Conservation (phyloP, 106 monocot species). For the Ottelia alismoides region DNA sequence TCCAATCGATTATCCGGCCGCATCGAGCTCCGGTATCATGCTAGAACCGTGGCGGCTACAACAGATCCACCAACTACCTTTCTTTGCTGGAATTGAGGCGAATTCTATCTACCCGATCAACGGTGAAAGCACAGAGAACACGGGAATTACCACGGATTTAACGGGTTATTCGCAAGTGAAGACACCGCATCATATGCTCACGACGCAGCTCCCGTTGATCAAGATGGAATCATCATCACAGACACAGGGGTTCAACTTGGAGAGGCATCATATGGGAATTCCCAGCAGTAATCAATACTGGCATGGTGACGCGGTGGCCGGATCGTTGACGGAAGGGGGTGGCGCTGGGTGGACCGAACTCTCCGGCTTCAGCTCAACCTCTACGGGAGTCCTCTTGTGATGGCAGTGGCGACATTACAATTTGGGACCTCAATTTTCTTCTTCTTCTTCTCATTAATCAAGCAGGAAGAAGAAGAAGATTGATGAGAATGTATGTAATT, state of each 20-base stretch:
- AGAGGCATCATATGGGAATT: conserved; percentile 12
- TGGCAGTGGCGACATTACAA: too few relatives aligned
- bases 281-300: conserved; percentile 19
- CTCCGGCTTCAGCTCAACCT: conserved; percentile 26
- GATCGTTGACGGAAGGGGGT: conserved; percentile 1
- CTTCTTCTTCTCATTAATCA: too few relatives aligned
- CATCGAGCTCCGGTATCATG: not conserved
- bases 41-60: conserved; percentile 41
- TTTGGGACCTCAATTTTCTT: too few relatives aligned
- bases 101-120: conserved; percentile 2
- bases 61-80: conserved; percentile 41
- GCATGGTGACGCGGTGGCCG: not conserved
- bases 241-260: conserved; percentile 3
- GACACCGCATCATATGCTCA: conserved; percentile 10
- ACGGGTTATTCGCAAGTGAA: not conserved
- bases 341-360: conserved; percentile 7
- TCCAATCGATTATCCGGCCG: conserved; percentile 7
- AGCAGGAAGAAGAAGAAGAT: too few relatives aligned
- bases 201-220: conserved; percentile 28
- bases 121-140: not conserved
- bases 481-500: too few relatives aligned
- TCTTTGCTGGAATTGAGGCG: conserved; percentile 10
- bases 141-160: too few relatives aligned
- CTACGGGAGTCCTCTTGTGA: conserved; percentile 19
- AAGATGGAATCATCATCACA: conserved; percentile 40